Conservation (phyloP, 2,329 filamentous ascomycete genomes). For the Ascochyta lentis region DNA sequence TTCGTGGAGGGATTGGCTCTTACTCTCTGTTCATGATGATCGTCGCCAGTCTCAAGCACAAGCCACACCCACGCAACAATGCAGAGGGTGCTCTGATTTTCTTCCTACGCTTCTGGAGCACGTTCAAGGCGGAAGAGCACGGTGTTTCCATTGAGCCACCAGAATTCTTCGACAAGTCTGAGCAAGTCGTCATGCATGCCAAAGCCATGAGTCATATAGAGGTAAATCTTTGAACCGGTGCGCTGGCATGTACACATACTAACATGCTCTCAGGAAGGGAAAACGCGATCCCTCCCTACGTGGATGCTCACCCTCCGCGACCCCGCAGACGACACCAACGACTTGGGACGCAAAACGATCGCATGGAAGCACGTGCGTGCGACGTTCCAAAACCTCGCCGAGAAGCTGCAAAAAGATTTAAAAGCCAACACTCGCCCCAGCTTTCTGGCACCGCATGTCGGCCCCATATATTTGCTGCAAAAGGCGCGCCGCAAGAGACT, state of each 20-base stretch:
- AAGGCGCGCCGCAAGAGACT: slow-evolving; percentile 21
- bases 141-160: slow-evolving; percentile 60
- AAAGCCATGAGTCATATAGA: slow-evolving; percentile 21
- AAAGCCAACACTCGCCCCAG: slow-evolving; percentile 23
- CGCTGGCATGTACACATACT: not conserved
- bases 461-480: slow-evolving; percentile 26
- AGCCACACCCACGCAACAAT: slow-evolving; percentile 41
- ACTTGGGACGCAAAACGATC: slow-evolving; percentile 60
- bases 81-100: slow-evolving; percentile 55
- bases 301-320: slow-evolving; percentile 63
- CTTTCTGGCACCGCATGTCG: slow-evolving; percentile 31
- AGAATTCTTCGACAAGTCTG: slow-evolving; percentile 51
- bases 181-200: slow-evolving; percentile 27
- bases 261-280: slow-evolving; percentile 22
- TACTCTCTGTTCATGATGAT: slow-evolving; percentile 65
- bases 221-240: slow-evolving; percentile 12
- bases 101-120: slow-evolving; percentile 59
- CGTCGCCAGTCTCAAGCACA: slow-evolving; percentile 59
- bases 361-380: slow-evolving; percentile 59
- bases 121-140: slow-evolving; percentile 53
- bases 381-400: slow-evolving; percentile 46
- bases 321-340: slow-evolving; percentile 63
- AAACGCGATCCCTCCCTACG: slow-evolving; percentile 22
- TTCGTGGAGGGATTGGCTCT: slow-evolving; percentile 58
- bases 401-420: slow-evolving; percentile 22